Evolutionary conservation across 176 grass and related monocot genomes (phyloP).

Genomic region (Raddia distichophylla): DNA sequence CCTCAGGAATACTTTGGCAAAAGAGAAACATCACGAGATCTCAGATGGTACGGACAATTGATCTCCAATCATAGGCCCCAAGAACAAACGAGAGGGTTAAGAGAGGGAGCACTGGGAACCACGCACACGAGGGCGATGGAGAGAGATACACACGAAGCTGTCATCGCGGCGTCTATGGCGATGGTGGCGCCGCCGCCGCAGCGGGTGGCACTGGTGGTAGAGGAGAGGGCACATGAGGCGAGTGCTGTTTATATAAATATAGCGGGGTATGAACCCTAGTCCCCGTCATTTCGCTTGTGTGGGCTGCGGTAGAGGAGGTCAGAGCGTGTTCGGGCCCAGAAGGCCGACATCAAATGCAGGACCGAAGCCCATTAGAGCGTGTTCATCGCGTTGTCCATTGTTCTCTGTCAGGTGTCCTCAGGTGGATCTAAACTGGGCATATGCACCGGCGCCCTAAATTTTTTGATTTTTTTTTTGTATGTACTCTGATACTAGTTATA

Average conservation of each 20-base stretch:
- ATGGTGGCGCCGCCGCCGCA: neutral
- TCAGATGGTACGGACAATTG: conserved; percentile 71
- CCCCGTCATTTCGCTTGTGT: neutral
- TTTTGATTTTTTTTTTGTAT: no score
- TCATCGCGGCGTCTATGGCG: neutral
- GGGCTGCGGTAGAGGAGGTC: neutral
- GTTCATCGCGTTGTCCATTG: no score
- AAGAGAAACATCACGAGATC: conserved; percentile 31
- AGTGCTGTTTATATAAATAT: conserved; percentile 10
- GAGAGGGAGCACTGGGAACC: neutral
- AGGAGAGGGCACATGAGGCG: neutral
- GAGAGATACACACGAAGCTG: no score
- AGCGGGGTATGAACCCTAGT: conserved; percentile 29
- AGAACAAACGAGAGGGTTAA: neutral
- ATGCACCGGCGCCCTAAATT: no score
- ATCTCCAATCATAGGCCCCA: conserved; percentile 36
- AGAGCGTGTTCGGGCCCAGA: neutral
- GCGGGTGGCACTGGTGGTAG: neutral
- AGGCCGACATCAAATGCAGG: neutral
- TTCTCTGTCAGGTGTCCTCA: no score
- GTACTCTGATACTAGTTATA: no score
- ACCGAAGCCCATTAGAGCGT: neutral
- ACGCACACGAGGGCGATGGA: neutral
- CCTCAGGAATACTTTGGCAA: conserved; percentile 44
- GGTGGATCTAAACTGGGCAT: no score